A percentile compares a stretch with the other conserved stretches of the same genome.
These are phyloP conservation scores for Coniochaeta hoffmannii DNA, from an alignment of 2,329 filamentous ascomycete genomes.

Conservation along the genomic window DNA sequence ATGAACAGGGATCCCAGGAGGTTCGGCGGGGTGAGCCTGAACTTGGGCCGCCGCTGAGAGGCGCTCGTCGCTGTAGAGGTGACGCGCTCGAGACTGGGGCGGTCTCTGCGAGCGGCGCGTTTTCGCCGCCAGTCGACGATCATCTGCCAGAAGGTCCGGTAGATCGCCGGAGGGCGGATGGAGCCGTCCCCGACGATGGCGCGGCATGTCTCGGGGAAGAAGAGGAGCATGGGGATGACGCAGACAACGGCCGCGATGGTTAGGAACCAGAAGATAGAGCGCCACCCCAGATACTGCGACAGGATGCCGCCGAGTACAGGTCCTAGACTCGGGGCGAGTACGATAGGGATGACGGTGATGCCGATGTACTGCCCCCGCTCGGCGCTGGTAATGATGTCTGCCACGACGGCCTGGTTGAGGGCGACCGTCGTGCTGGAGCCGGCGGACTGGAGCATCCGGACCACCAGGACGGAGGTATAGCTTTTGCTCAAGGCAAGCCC, in stretches of 20 bases:
- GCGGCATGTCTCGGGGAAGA: constrained; percentile 37
- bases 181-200: constrained; percentile 37
- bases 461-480: constrained; percentile 41
- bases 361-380: constrained; percentile 56
- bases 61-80: constrained; percentile 24
- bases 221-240: constrained; percentile 26
- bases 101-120: background rate
- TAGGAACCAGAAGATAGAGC: constrained; percentile 45
- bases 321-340: constrained; percentile 34
- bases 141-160: constrained; percentile 19
- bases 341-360: constrained; percentile 37
- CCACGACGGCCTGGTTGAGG: constrained; percentile 49
- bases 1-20: constrained; percentile 80
- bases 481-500: constrained; percentile 41
- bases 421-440: constrained; percentile 54
- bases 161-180: constrained; percentile 21
- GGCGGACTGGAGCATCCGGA: constrained; percentile 49
- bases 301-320: constrained; percentile 43
- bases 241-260: constrained; percentile 27
- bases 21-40: constrained; percentile 40
- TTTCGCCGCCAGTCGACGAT: constrained; percentile 9
- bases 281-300: constrained; percentile 39
- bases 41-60: constrained; percentile 34
- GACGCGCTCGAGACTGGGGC: constrained; percentile 14
- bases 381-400: constrained; percentile 53